Conservation (phyloP, 73 alveolate species). For the Effrenium voratum region DNA sequence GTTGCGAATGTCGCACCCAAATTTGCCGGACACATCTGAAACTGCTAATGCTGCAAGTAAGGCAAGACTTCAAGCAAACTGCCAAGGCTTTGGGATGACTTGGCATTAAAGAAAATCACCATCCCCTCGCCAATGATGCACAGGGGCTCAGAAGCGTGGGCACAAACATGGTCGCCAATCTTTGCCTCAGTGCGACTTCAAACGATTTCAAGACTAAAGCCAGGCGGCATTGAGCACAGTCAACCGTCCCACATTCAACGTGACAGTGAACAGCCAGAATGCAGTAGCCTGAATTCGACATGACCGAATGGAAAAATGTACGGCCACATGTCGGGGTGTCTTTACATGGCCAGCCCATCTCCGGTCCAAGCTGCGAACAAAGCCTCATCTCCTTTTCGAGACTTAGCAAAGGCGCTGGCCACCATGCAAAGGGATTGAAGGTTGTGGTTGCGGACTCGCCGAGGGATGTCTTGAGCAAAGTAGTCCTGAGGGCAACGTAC, state of each 20-base stretch:
- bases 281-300: neutral
- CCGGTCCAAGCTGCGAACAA: slow-evolving; percentile 62
- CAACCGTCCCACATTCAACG: neutral
- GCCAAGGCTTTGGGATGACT: no score
- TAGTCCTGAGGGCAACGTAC: slow-evolving; percentile 19
- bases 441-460: slow-evolving; percentile 47
- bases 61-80: no score
- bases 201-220: neutral
- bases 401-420: slow-evolving; percentile 66
- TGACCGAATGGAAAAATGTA: neutral
- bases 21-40: no score
- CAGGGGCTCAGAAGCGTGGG: slow-evolving; percentile 63
- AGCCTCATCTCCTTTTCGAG: slow-evolving; percentile 46
- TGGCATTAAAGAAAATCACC: no score
- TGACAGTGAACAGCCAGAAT: neutral
- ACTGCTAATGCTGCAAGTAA: no score
- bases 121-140: no score
- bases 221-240: neutral
- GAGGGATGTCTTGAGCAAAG: slow-evolving; percentile 76
- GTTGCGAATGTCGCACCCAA: no score
- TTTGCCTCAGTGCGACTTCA: slow-evolving; percentile 18
- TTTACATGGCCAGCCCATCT: neutral
- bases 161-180: slow-evolving; percentile 72
- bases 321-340: neutral
- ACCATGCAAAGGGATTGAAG: slow-evolving; percentile 74